These are phyloP conservation scores for Sphaerostilbella broomeana DNA, from an alignment of 2,329 filamentous ascomycete genomes.

Conservation along the genomic window DNA sequence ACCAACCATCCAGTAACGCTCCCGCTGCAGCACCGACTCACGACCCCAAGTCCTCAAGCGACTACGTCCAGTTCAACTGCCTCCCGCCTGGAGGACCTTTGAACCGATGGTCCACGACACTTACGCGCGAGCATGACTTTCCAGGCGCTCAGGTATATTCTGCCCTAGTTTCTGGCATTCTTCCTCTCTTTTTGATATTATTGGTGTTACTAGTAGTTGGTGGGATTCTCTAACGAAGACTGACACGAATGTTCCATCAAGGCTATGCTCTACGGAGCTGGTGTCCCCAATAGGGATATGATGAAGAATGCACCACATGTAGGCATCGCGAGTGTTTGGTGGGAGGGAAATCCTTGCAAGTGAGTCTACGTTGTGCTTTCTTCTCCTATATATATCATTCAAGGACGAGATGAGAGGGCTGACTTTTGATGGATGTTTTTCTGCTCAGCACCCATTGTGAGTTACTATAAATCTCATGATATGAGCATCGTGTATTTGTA, in stretches of 20 bases:
- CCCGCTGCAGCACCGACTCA: constrained; percentile 21
- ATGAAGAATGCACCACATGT: constrained; percentile 92
- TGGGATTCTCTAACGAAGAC: background rate
- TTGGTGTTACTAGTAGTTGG: background rate
- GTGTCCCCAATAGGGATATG: constrained; percentile 71
- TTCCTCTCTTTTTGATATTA: too few species aligned
- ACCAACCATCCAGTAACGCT: constrained; percentile 16
- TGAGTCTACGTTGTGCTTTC: constrained; percentile 36
- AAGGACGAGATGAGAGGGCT: background rate
- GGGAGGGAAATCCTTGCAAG: constrained; percentile 97
- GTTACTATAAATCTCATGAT: constrained; percentile 15
- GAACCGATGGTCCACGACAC: constrained; percentile 77
- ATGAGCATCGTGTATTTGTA: background rate
- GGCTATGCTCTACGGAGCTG: constrained; percentile 94
- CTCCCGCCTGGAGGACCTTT: constrained; percentile 51
- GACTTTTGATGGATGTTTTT: too few species aligned
- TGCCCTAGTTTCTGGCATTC: too few species aligned
- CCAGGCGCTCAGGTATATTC: constrained; percentile 74
- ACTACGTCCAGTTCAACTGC: constrained; percentile 48
- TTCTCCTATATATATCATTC: background rate
- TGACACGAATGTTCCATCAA: constrained; percentile 26
- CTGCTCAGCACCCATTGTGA: constrained; percentile 37
- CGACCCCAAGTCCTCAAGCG: constrained; percentile 41
- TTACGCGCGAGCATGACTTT: constrained; percentile 83
- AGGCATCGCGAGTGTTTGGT: constrained; percentile 88